A percentile compares a stretch with the other conserved stretches of the same genome.
Evolutionary conservation across 495 filamentous ascomycete species (phyloP).

Genomic region (Paragyromitra xinjiangensis): DNA sequence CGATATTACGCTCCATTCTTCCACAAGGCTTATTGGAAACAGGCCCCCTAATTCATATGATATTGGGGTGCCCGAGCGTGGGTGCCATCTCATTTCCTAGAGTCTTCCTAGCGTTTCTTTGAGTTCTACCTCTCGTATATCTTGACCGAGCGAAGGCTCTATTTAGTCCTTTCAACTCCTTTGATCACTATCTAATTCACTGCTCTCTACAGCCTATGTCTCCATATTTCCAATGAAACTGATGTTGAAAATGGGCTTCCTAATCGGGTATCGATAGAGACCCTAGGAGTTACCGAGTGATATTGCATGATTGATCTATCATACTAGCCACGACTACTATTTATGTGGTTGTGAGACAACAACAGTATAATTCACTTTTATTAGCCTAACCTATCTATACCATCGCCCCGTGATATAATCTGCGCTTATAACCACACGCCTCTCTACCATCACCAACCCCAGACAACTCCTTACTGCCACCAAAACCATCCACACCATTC

Average conservation of each 20-base stretch:
- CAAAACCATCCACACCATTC: not conserved
- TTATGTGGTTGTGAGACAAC: not conserved
- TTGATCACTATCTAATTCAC: not conserved
- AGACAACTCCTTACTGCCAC: not conserved
- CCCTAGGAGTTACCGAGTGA: not conserved
- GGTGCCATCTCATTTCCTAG: too few relatives aligned
- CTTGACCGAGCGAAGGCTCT: too few relatives aligned
- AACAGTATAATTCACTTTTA: not conserved
- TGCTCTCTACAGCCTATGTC: not conserved
- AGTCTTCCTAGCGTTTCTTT: too few relatives aligned
- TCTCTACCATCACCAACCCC: not conserved
- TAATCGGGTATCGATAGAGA: not conserved
- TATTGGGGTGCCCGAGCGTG: too few relatives aligned
- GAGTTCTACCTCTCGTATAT: too few relatives aligned
- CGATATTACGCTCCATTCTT: too few relatives aligned
- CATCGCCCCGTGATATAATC: not conserved
- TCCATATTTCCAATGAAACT: not conserved
- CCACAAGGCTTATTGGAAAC: too few relatives aligned
- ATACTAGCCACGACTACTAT: not conserved
- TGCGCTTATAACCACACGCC: not conserved
- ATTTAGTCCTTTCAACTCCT: too few relatives aligned
- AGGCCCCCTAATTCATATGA: too few relatives aligned
- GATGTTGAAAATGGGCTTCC: too few relatives aligned
- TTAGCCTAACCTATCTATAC: not conserved
- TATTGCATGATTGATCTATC: not conserved